phyloP scores from a whole-genome alignment of 345 rosid species.

The Eucalyptus viminalis region DNA sequence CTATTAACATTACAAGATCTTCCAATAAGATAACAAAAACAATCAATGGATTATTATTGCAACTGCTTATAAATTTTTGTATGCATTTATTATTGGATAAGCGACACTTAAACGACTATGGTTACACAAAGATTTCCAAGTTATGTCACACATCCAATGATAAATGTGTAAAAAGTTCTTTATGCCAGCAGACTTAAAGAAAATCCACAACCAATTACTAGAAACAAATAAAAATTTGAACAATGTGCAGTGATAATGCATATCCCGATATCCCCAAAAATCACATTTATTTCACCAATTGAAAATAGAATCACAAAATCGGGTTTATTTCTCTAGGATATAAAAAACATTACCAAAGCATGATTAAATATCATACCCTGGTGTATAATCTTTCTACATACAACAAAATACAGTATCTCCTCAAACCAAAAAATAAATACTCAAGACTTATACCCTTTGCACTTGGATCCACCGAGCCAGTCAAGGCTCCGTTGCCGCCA shows the following conservation, averaged over 20 bases:
- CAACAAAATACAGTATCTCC: background rate
- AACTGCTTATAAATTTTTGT: background rate
- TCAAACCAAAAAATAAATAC: background rate
- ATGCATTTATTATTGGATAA: background rate
- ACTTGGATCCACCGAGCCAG: background rate
- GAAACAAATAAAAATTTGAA: background rate
- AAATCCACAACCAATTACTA: background rate
- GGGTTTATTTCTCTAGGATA: background rate
- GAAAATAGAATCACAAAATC: background rate
- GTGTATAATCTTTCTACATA: background rate
- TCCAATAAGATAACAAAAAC: background rate
- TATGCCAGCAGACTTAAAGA: background rate
- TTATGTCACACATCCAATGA: rapidly evolving
- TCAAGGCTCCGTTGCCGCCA: background rate
- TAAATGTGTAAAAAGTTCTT: background rate
- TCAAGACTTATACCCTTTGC: background rate
- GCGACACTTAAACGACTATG: too few relatives aligned
- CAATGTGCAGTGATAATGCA: background rate
- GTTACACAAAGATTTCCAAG: background rate
- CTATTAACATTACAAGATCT: background rate
- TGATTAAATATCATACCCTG: background rate
- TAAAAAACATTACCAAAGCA: background rate
- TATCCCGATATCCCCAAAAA: background rate
- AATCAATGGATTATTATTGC: background rate
- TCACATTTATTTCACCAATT: background rate